phyloP scores from a whole-genome alignment of 495 filamentous ascomycete genomes.

The Lasiosphaeris hirsuta region DNA sequence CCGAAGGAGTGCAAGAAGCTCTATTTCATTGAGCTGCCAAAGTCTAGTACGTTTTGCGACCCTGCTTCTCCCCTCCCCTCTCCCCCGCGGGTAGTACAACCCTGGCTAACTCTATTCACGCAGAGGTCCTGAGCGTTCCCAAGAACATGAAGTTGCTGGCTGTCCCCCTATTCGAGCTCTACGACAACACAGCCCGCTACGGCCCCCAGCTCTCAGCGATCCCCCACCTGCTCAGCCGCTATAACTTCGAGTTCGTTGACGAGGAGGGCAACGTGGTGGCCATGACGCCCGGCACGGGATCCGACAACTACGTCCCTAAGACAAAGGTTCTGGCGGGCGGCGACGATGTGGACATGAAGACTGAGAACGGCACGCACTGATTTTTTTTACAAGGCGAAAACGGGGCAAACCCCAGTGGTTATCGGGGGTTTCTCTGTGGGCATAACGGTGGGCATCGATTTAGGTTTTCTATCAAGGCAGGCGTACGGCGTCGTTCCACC shows the following conservation, averaged over 20 bases:
- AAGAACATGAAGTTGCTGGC: constrained; percentile 99
- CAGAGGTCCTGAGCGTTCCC: constrained; percentile 93
- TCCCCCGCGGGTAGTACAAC: background rate
- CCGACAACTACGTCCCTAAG: constrained; percentile 53
- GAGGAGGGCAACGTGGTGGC: constrained; percentile 87
- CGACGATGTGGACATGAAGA: constrained; percentile 56
- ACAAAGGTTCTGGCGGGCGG: constrained; percentile 76
- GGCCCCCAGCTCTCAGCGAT: constrained; percentile 95
- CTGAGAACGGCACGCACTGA: constrained; percentile 29
- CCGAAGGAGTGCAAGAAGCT: constrained; percentile 99
- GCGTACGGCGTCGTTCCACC: background rate
- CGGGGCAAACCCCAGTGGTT: background rate
- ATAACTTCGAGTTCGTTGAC: constrained; percentile 98
- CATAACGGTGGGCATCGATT: background rate
- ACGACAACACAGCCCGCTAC: constrained; percentile 93
- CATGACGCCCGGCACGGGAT: constrained; percentile 70
- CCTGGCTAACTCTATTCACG: constrained; percentile 19
- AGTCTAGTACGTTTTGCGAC: constrained; percentile 69
- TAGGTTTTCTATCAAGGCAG: background rate
- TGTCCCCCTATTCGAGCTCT: constrained; percentile 94
- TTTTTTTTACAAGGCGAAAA: background rate
- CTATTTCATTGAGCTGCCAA: constrained; percentile 90
- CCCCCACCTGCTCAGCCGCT: constrained; percentile 86
- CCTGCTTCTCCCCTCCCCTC: background rate
- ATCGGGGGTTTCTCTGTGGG: background rate